Conservation (phyloP, 2,329 filamentous ascomycete species). For the Mycosphaerella arachidis region DNA sequence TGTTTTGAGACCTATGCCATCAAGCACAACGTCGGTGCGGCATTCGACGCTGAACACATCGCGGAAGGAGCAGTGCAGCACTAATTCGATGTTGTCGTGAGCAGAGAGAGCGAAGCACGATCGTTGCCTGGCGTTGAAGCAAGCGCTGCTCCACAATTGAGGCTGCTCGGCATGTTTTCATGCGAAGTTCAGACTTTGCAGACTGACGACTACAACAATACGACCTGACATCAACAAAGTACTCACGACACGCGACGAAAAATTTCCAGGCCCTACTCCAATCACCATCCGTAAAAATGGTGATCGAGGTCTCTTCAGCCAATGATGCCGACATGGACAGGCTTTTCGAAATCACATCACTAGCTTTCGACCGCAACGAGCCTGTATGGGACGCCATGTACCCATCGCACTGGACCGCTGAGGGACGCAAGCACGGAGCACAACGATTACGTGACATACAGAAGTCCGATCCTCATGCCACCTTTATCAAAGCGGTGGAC, state of each 20-base stretch:
- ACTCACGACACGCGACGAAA: not conserved
- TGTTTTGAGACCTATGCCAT: too few species aligned
- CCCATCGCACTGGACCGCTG: conserved; percentile 24
- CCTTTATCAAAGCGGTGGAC: conserved; percentile 31
- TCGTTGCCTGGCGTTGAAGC: too few species aligned
- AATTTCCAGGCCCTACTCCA: too few species aligned
- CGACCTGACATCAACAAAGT: not conserved
- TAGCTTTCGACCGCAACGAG: conserved; percentile 28
- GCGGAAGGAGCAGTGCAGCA: too few species aligned
- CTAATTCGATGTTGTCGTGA: too few species aligned
- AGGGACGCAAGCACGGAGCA: conserved; percentile 22
- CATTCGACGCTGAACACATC: too few species aligned
- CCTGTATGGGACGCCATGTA: conserved; percentile 27
- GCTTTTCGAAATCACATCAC: conserved; percentile 28
- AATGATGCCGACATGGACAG: conserved; percentile 29
- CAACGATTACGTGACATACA: conserved; percentile 22
- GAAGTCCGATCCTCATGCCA: conserved; percentile 22
- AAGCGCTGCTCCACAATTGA: not conserved
- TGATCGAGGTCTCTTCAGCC: conserved; percentile 20
- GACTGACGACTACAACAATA: not conserved
- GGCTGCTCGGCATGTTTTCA: not conserved
- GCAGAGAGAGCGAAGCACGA: too few species aligned
- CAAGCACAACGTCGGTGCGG: too few species aligned
- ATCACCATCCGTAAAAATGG: not conserved
- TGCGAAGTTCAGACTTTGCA: not conserved